These are phyloP conservation scores for Phytopythium chamaehyphon DNA, from an alignment of 352 stramenopile species.

Conservation along the genomic window DNA sequence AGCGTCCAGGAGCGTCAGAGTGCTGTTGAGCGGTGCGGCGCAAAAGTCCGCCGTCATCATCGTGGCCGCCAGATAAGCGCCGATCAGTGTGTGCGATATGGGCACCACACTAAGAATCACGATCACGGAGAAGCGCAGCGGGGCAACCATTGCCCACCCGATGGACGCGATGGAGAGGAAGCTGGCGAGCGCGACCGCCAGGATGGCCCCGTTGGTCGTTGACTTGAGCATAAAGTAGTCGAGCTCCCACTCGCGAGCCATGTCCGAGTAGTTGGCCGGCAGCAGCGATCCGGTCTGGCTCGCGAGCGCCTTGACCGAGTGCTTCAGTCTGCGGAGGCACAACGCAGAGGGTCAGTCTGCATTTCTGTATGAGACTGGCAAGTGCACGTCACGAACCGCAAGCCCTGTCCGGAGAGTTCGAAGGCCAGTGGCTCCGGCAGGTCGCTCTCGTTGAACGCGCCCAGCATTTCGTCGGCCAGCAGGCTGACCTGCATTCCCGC, in stretches of 20 bases:
- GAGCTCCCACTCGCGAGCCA: slow-evolving; percentile 59
- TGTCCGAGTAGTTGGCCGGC: slow-evolving; percentile 48
- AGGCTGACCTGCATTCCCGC: slow-evolving; percentile 37
- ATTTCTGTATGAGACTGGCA: too few relatives aligned
- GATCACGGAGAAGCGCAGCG: slow-evolving; percentile 70
- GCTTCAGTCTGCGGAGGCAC: slow-evolving; percentile 29
- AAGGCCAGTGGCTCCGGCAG: slow-evolving; percentile 51
- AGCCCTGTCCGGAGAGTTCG: slow-evolving; percentile 55
- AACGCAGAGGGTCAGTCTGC: background rate
- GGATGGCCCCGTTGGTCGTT: slow-evolving; percentile 74
- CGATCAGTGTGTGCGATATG: slow-evolving; percentile 76
- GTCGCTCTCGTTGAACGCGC: slow-evolving; percentile 68
- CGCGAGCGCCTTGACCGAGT: slow-evolving; percentile 45
- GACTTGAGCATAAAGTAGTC: slow-evolving; percentile 83
- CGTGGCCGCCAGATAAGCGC: slow-evolving; percentile 71
- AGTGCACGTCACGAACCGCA: slow-evolving; percentile 23
- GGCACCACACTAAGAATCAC: slow-evolving; percentile 73
- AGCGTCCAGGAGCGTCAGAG: slow-evolving; percentile 45
- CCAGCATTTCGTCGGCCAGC: slow-evolving; percentile 53
- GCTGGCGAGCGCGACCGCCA: slow-evolving; percentile 63
- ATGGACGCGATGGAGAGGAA: slow-evolving; percentile 80
- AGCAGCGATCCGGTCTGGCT: slow-evolving; percentile 51
- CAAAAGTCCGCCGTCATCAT: slow-evolving; percentile 84
- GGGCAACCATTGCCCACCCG: slow-evolving; percentile 74
- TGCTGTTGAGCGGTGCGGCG: slow-evolving; percentile 61